These are phyloP conservation scores for Fusarium mexicanum DNA, from an alignment of 2,329 filamentous ascomycete genomes.

Conservation along the genomic window DNA sequence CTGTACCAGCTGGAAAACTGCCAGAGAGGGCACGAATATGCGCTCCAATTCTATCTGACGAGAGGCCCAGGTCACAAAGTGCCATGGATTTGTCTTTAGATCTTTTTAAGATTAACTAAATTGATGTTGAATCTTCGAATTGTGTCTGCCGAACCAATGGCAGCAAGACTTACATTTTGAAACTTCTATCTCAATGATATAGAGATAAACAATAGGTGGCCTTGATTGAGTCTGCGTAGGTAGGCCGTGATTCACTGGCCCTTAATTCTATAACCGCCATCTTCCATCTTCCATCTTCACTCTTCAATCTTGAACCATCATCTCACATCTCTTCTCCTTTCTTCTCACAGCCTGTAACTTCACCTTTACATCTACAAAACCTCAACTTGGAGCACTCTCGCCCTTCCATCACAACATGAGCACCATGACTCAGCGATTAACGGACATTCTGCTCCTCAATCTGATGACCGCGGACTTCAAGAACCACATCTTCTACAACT, in stretches of 20 bases:
- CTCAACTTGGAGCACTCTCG: neutral
- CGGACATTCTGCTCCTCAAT: constrained; percentile 21
- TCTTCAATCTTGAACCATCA: neutral
- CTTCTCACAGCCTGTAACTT: neutral
- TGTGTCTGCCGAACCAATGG: neutral
- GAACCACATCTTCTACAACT: constrained; percentile 31
- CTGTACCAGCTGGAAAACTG: neutral
- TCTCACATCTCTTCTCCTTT: no score
- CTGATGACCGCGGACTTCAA: constrained; percentile 37
- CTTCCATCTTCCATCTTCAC: neutral
- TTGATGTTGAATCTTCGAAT: constrained; percentile 4
- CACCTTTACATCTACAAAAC: neutral
- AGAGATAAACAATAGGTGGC: no score
- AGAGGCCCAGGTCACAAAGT: no score
- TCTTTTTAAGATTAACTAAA: constrained; percentile 11
- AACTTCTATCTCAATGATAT: no score
- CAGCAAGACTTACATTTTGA: neutral
- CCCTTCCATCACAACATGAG: neutral
- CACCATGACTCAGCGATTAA: neutral
- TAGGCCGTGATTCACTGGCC: neutral
- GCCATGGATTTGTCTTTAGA: no score
- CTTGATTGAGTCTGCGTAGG: no score
- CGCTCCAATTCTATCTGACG: neutral
- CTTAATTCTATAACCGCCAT: neutral
- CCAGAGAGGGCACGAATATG: neutral